Percentiles rank a stretch among this genome's conserved stretches.
Evolutionary conservation across 495 filamentous ascomycete species (phyloP).

Genomic region (Neurospora sp.): DNA sequence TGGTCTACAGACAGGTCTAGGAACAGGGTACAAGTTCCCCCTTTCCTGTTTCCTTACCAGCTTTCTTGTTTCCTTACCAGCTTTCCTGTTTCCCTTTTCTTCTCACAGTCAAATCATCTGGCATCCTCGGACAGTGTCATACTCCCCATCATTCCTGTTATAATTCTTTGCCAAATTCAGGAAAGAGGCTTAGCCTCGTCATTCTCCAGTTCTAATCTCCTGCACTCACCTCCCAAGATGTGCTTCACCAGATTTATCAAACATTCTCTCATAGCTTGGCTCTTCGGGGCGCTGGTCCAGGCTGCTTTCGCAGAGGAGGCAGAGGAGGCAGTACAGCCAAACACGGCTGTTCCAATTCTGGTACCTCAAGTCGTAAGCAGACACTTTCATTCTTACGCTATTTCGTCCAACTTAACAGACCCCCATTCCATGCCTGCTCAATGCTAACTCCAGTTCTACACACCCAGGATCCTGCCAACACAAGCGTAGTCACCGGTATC

Average conservation of each 20-base stretch:
- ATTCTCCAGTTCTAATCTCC: too few species aligned
- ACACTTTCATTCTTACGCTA: neutral
- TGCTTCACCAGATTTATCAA: neutral
- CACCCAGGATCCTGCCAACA: neutral
- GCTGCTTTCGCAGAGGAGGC: neutral
- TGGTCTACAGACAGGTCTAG: neutral
- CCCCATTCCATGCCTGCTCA: neutral
- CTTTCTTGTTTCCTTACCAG: neutral
- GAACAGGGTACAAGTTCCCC: neutral
- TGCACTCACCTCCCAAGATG: neutral
- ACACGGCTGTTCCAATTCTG: neutral
- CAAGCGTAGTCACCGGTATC: neutral
- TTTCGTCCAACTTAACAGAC: neutral
- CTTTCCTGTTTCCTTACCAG: neutral
- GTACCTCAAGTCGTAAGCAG: neutral
- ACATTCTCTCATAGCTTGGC: neutral
- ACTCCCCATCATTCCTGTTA: neutral
- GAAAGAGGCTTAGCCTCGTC: neutral
- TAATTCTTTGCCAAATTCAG: neutral
- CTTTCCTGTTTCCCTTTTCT: neutral
- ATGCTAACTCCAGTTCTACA: neutral
- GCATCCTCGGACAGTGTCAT: neutral
- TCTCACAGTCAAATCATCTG: neutral
- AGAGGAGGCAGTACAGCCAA: neutral
- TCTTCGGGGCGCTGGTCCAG: neutral